phyloP scores from a whole-genome alignment of 2,329 filamentous ascomycete species.

The Aureobasidium pullulans region DNA sequence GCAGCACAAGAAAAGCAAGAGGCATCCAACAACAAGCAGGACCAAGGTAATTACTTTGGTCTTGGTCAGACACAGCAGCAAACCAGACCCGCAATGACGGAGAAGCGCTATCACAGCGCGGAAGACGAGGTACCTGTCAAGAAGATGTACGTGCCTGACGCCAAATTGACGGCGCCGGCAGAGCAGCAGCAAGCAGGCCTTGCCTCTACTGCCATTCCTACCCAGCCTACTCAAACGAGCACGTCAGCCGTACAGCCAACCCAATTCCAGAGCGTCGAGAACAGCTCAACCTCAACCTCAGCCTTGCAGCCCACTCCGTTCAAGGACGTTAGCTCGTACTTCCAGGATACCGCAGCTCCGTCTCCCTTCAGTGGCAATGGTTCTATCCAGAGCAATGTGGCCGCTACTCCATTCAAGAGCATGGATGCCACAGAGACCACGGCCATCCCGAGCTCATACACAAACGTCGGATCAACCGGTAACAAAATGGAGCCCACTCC shows the following conservation, averaged over 20 bases:
- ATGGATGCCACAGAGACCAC: neutral
- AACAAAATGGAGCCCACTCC: neutral
- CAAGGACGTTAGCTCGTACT: neutral
- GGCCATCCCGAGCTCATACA: neutral
- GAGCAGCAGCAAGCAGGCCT: neutral
- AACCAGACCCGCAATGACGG: neutral
- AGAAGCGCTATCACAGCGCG: neutral
- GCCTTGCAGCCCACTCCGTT: neutral
- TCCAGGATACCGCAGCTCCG: neutral
- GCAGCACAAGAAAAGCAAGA: slow-evolving; percentile 1
- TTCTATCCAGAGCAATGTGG: neutral
- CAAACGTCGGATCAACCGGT: neutral
- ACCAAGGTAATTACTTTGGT: neutral
- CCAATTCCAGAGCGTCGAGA: neutral
- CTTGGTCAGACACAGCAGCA: neutral
- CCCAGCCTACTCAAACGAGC: slow-evolving; percentile 2
- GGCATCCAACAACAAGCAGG: neutral
- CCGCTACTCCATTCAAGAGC: neutral
- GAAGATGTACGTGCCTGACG: neutral
- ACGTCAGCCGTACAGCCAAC: neutral
- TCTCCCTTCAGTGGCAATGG: neutral
- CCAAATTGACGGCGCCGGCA: slow-evolving; percentile 2
- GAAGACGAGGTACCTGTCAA: slow-evolving; percentile 11
- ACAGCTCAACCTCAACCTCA: neutral
- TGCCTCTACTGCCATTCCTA: slow-evolving; percentile 1